phyloP scores from a whole-genome alignment of 108 stramenopile genomes.

The Schizochytrium sp. region DNA sequence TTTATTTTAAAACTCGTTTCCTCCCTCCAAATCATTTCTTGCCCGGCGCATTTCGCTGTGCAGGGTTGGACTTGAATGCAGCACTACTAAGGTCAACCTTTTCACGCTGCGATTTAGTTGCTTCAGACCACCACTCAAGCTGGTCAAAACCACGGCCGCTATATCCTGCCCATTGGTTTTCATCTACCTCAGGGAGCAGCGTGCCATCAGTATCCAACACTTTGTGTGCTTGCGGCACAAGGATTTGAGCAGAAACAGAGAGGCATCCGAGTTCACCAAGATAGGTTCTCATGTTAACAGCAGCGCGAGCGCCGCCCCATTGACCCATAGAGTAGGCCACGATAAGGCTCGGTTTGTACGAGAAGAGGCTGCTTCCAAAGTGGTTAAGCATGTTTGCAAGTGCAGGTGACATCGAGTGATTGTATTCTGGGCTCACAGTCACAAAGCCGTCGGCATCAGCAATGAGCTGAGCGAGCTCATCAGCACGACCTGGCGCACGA shows the following conservation, averaged over 20 bases:
- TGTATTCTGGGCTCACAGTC: slow-evolving; percentile 85
- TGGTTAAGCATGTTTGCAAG: slow-evolving; percentile 82
- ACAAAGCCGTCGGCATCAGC: slow-evolving; percentile 80
- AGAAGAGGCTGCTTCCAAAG: slow-evolving; percentile 81
- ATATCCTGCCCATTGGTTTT: slow-evolving; percentile 73
- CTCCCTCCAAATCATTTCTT: too few relatives aligned
- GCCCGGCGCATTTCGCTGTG: not conserved
- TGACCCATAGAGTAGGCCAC: slow-evolving; percentile 84
- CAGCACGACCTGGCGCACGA: slow-evolving; percentile 69
- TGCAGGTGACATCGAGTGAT: slow-evolving; percentile 83
- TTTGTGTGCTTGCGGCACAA: slow-evolving; percentile 78
- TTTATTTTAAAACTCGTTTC: too few relatives aligned
- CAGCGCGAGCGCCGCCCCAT: slow-evolving; percentile 85
- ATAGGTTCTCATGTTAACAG: slow-evolving; percentile 76
- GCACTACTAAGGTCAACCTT: not conserved
- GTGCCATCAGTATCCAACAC: slow-evolving; percentile 78
- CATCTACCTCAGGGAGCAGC: slow-evolving; percentile 39
- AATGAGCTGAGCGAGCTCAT: slow-evolving; percentile 69
- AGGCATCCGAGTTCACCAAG: slow-evolving; percentile 82
- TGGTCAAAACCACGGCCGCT: slow-evolving; percentile 79
- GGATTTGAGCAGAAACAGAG: slow-evolving; percentile 83
- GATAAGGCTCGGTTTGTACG: slow-evolving; percentile 82
- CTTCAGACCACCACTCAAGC: slow-evolving; percentile 82
- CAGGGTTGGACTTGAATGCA: not conserved
- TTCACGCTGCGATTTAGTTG: not conserved